These are phyloP conservation scores for Phyllosticta citriasiana DNA, from an alignment of 2,329 filamentous ascomycete species.

Conservation along the genomic window DNA sequence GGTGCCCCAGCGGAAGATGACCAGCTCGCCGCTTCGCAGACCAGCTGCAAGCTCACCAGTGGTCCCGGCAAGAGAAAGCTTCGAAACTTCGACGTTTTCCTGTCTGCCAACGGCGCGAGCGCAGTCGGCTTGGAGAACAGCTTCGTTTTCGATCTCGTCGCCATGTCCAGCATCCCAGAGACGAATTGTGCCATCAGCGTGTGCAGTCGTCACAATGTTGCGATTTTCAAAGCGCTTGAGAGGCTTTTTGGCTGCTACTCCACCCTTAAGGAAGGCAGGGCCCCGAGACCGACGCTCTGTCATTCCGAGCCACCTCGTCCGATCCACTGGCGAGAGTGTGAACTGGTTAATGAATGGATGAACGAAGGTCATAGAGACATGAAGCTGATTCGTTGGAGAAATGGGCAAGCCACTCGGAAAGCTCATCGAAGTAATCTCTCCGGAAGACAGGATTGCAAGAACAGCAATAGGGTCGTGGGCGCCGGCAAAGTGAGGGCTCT, in stretches of 20 bases:
- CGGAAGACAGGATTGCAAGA: conserved; percentile 68
- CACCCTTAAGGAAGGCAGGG: conserved; percentile 68
- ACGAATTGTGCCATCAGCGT: conserved; percentile 83
- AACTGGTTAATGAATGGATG: conserved; percentile 78
- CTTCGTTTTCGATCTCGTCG: conserved; percentile 84
- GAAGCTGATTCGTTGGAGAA: conserved; percentile 83
- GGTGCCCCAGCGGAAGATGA: conserved; percentile 78
- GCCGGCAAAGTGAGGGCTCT: conserved; percentile 76
- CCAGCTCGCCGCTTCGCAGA: conserved; percentile 70
- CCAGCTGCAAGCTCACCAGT: conserved; percentile 82
- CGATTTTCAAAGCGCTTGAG: conserved; percentile 71
- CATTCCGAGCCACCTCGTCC: conserved; percentile 81
- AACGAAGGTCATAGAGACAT: conserved; percentile 76
- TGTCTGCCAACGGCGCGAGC: conserved; percentile 71
- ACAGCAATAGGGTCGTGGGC: conserved; percentile 85
- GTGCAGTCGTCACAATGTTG: conserved; percentile 75
- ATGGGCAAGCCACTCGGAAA: conserved; percentile 91
- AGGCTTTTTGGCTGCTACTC: conserved; percentile 59
- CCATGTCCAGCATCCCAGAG: conserved; percentile 88
- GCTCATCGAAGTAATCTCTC: conserved; percentile 79
- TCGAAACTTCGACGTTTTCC: conserved; percentile 64
- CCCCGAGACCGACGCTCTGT: conserved; percentile 73
- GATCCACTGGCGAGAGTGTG: conserved; percentile 62
- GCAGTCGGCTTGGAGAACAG: conserved; percentile 75
- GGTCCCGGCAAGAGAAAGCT: conserved; percentile 68